Evolutionary conservation across 2,329 filamentous ascomycete genomes (phyloP), one percentile per base, ranked within the genome.

Genomic region (Beauveria sp.): DNA sequence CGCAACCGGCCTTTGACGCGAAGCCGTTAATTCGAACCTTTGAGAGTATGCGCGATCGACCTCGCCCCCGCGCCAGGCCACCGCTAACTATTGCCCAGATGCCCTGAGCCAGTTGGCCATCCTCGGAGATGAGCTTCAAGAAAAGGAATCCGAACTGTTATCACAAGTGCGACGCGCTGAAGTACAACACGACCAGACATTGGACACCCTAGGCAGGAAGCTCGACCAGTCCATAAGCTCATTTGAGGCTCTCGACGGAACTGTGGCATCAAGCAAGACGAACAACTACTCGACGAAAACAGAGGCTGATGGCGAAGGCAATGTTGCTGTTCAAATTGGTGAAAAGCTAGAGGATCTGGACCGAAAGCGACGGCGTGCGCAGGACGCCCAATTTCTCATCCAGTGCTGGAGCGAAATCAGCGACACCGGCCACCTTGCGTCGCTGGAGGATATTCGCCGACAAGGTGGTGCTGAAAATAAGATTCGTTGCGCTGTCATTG

Each of bases 401-500:
- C 90, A 96, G 71, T 99, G 94, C 77, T 99, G 94, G 93, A 86
- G 91, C 46, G 93, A 97, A 70, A 91, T 99, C 67, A 92, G 88
- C 74, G 92, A 96, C 69, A 88, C 88, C 9, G 94, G 94, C 3
- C 87, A 94, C 67, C 81, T 97, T 61, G 88, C 89, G 9, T 87
- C 89, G n/a, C 76, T 99, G 53, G 91, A 97, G 72, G 92, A 96
- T 65, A 87, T 97, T 63, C 84, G 93, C 69, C 84, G 90, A 65
- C 89, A 92, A 66, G 91, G 91, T 1, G 89, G 89, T 28, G 89
- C 90, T 12, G 92, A 96, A 67, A 92, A 93, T 72, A 97, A 96
- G 73, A 91, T 99, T 51, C 86, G 92, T 62, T 97, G 92, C 67
- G 94, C 94, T 40, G 87, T 96, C 66, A 97, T 99, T 72, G 91